Conservation (phyloP, 2,329 filamentous ascomycete genomes). For the Penicillium corylophilum region DNA sequence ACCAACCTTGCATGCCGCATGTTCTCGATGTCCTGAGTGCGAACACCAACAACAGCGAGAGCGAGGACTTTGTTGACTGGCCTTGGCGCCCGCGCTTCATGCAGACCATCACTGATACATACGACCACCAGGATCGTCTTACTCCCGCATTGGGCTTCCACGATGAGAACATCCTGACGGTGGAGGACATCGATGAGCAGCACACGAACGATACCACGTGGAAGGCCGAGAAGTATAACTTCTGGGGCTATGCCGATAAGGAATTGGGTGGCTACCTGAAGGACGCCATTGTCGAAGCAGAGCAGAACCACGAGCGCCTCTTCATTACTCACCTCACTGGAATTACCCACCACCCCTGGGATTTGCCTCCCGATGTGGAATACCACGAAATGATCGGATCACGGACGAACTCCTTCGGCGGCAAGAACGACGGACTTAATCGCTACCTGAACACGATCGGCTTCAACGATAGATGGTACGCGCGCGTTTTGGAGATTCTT, state of each 20-base stretch:
- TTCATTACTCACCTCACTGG: slow-evolving; percentile 31
- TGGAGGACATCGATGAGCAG: slow-evolving; percentile 20
- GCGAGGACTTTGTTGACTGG: slow-evolving; percentile 25
- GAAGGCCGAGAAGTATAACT: slow-evolving; percentile 21
- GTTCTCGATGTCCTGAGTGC: slow-evolving; percentile 23
- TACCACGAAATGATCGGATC: slow-evolving; percentile 22
- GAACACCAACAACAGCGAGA: slow-evolving; percentile 15
- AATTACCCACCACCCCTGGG: slow-evolving; percentile 30
- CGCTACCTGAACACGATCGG: slow-evolving; percentile 30
- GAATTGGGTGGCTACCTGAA: slow-evolving; percentile 26
- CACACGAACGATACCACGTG: slow-evolving; percentile 17
- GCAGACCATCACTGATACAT: slow-evolving; percentile 31
- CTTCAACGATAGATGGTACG: slow-evolving; percentile 29
- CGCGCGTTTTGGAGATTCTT: slow-evolving; percentile 25
- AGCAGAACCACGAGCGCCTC: slow-evolving; percentile 27
- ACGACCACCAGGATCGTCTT: slow-evolving; percentile 27
- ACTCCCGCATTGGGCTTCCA: slow-evolving; percentile 27
- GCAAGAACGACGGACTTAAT: slow-evolving; percentile 23
- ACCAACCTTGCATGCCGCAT: slow-evolving; percentile 46
- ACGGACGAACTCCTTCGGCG: slow-evolving; percentile 4
- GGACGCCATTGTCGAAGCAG: slow-evolving; percentile 26
- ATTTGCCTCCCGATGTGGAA: slow-evolving; percentile 16
- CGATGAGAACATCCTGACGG: slow-evolving; percentile 17
- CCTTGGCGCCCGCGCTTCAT: slow-evolving; percentile 30
- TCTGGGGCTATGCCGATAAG: slow-evolving; percentile 26